These are phyloP conservation scores for Ascoidea rubescens DNA, from an alignment of 805 yeast genomes.

Conservation along the genomic window DNA sequence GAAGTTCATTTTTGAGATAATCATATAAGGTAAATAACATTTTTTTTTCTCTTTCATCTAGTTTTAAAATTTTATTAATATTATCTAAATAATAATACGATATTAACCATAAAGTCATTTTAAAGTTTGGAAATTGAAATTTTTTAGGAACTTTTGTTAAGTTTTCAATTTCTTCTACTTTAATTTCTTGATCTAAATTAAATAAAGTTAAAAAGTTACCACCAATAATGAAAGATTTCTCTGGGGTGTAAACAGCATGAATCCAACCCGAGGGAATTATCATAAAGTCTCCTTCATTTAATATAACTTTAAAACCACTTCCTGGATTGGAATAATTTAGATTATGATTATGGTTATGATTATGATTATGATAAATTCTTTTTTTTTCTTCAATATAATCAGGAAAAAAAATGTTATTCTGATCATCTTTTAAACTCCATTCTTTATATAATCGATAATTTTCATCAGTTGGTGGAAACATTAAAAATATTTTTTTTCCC, in stretches of 20 bases:
- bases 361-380: too few species aligned
- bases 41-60: too few species aligned
- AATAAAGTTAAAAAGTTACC: constrained; percentile 70
- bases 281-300: constrained; percentile 56
- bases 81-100: constrained; percentile 2
- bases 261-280: constrained; percentile 90
- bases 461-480: constrained; percentile 60
- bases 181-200: constrained; percentile 49
- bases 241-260: constrained; percentile 77
- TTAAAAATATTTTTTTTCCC: constrained; percentile 64
- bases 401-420: constrained; percentile 51
- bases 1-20: too few species aligned
- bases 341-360: too few species aligned
- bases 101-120: constrained; percentile 49
- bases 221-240: constrained; percentile 71
- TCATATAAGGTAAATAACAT: too few species aligned
- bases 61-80: too few species aligned
- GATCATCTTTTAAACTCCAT: constrained; percentile 63
- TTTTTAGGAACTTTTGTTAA: constrained; percentile 59
- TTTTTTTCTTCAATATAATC: constrained; percentile 21
- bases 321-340: constrained; percentile 14
- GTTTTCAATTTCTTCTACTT: constrained; percentile 47
- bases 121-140: constrained; percentile 69
- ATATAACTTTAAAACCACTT: constrained; percentile 38
- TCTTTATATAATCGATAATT: constrained; percentile 48